These are phyloP conservation scores for Quercus mongolica DNA, from an alignment of 306 rosid species.

Conservation along the genomic window DNA sequence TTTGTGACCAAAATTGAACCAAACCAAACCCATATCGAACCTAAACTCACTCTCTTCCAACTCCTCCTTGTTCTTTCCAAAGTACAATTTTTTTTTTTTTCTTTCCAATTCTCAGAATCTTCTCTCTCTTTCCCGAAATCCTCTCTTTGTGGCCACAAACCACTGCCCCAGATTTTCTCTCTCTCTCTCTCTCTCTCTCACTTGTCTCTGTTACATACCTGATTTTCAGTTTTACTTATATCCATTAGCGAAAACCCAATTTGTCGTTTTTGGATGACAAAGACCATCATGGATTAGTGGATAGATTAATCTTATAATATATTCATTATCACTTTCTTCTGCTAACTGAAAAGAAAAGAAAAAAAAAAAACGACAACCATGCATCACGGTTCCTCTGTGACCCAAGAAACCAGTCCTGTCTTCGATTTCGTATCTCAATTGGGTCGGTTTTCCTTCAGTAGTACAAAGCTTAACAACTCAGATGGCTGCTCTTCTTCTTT, in stretches of 20 bases:
- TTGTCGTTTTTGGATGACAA: not conserved
- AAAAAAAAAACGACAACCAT: conserved; percentile 21
- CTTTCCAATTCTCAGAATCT: not conserved
- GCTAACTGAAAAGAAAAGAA: not conserved
- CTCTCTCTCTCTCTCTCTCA: not conserved
- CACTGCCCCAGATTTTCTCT: conserved; percentile 15
- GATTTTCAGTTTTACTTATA: not conserved
- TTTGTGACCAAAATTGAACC: no score
- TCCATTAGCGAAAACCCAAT: not conserved
- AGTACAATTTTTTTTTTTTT: not conserved
- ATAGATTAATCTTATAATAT: not conserved
- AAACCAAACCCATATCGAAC: no score
- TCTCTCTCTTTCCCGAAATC: conserved; percentile 5
- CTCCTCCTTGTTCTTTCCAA: not conserved
- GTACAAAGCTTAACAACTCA: conserved; percentile 33
- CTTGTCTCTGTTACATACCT: not conserved
- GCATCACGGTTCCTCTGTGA: conserved; percentile 46
- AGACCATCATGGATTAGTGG: conserved; percentile 13
- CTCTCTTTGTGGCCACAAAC: conserved; percentile 28
- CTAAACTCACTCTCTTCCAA: no score
- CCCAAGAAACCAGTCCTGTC: conserved; percentile 42
- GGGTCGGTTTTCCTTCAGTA: conserved; percentile 43
- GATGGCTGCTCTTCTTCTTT: conserved; percentile 46
- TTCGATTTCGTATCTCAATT: conserved; percentile 54
- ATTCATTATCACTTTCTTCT: not conserved